Evolutionary conservation across 371 early-diverging fungal genomes (phyloP).

Genomic region (Rhizopus sp.): DNA sequence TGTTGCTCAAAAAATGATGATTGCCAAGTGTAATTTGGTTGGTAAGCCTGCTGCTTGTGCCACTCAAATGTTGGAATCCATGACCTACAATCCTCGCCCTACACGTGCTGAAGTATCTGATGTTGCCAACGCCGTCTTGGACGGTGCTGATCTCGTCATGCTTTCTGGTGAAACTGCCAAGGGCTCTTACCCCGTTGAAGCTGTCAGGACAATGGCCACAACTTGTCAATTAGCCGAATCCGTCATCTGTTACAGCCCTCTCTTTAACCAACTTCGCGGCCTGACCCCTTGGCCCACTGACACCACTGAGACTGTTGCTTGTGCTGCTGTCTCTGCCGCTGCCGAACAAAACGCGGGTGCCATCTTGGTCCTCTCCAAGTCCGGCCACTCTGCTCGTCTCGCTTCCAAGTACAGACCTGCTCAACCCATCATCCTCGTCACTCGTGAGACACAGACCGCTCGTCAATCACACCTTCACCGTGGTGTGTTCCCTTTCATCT

Average conservation of each 20-base stretch:
- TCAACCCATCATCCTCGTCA: slow-evolving; percentile 88
- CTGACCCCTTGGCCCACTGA: slow-evolving; percentile 74
- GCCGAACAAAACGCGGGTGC: slow-evolving; percentile 82
- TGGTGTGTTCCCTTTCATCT: slow-evolving; percentile 87
- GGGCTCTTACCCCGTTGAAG: slow-evolving; percentile 76
- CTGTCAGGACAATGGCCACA: slow-evolving; percentile 74
- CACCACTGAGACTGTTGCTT: slow-evolving; percentile 90
- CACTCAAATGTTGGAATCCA: slow-evolving; percentile 98
- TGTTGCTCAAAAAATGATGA: slow-evolving; percentile 95
- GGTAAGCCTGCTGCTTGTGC: slow-evolving; percentile 96
- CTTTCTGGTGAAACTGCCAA: slow-evolving; percentile 97
- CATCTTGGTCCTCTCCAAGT: slow-evolving; percentile 83
- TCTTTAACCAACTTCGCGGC: slow-evolving; percentile 77
- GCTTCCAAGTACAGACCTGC: slow-evolving; percentile 92
- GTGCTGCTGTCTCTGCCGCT: slow-evolving; percentile 86
- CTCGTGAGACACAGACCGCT: slow-evolving; percentile 77
- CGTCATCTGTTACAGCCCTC: slow-evolving; percentile 71
- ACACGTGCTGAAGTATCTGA: slow-evolving; percentile 98
- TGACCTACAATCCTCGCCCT: slow-evolving; percentile 93
- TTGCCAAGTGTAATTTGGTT: slow-evolving; percentile 87
- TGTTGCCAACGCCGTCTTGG: slow-evolving; percentile 95
- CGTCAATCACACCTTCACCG: slow-evolving; percentile 86
- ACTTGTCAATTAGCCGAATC: slow-evolving; percentile 74
- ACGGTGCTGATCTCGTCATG: slow-evolving; percentile 98
- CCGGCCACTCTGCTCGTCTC: slow-evolving; percentile 84